Base-by-base conservation (phyloP, 2,329 filamentous ascomycete genomes). In the Chalaropsis ovoidea region DNA sequence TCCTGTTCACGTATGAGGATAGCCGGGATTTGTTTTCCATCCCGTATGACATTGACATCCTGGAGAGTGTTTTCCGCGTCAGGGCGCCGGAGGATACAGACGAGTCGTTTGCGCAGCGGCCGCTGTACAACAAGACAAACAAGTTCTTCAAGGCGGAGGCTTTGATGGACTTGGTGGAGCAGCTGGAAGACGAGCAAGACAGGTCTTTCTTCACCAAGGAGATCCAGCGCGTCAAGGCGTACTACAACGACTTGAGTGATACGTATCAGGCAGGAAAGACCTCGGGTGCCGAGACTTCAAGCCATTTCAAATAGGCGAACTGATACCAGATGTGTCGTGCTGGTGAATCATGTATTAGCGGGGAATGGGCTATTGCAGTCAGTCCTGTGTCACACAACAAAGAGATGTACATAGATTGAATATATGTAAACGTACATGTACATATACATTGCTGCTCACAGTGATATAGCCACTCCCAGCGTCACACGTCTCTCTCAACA, bases 1-100 rank as follows among this genome's bases (percentile, higher is more conserved):
- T 82, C 70, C 73, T 84, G 61, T 84, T 84, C 72, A 83, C 81
- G 0, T 82, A 84, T 70, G 79, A 83, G 71, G 81, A 84, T 71
- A 83, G 78, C 63, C 74, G 81, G 47, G 80, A 84, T 68, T 70
- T 82, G 5, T 83, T 84, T 69, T 71, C 72, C 2, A 83, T 83
- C 65, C 81, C 81, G 1, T 78, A 83, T 70, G 82, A 84, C 67
- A 82, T 84, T 68, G 77, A 82, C 61, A 84, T 84, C 65, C 69
- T 84, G 60, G 74, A 82, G 70, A 74, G 79, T 65, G 81, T 84
- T 1, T 84, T 83, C 69, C 75, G 79, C 2, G 81, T 83, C 0
- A 74, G 72, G 2, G 76, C 72, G 0, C 72, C 73, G 0, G 66
- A 68, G 0, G 76, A 80, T 68, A 73, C 72, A 10, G 73, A 75